These are phyloP conservation scores for Gastrolobium bilobum DNA, from an alignment of 306 rosid genomes.

Conservation along the genomic window DNA sequence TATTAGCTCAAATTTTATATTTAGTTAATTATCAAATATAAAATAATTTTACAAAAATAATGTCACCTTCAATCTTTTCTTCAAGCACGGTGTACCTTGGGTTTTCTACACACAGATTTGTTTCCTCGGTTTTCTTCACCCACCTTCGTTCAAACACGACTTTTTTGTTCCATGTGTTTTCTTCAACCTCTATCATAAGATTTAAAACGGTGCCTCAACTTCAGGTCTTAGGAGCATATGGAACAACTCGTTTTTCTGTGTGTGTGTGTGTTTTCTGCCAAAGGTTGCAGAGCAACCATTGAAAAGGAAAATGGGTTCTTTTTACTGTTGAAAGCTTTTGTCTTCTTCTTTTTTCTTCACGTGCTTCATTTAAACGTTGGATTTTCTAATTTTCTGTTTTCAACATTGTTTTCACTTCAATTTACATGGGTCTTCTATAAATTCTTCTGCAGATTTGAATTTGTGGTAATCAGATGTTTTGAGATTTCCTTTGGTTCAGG, in stretches of 20 bases:
- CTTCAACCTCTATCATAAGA: too few relatives aligned
- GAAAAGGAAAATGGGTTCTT: background rate
- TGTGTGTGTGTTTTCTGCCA: background rate
- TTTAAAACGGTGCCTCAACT: conserved; percentile 35
- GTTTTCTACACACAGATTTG: too few relatives aligned
- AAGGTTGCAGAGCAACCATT: conserved; percentile 9
- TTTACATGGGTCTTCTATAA: conserved; percentile 58
- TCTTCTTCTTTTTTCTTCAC: conserved; percentile 21
- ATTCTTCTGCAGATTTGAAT: conserved; percentile 63
- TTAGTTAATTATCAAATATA: too few relatives aligned
- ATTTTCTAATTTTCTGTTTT: conserved; percentile 14
- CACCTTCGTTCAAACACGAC: too few relatives aligned
- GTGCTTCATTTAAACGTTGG: conserved; percentile 5
- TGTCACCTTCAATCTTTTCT: too few relatives aligned
- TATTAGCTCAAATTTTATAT: too few relatives aligned
- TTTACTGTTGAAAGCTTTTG: background rate
- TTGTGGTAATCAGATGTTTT: conserved; percentile 77
- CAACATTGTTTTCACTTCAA: conserved; percentile 13
- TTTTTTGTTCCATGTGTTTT: too few relatives aligned
- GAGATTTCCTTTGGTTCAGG: conserved; percentile 72
- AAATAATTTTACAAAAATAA: too few relatives aligned
- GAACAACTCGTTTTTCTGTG: conserved; percentile 3
- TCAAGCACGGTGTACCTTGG: too few relatives aligned
- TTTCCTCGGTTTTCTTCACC: too few relatives aligned
- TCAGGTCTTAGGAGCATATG: conserved; percentile 8